phyloP scores from a whole-genome alignment of 2,329 filamentous ascomycete genomes.

The Nigrospora oryzae region DNA sequence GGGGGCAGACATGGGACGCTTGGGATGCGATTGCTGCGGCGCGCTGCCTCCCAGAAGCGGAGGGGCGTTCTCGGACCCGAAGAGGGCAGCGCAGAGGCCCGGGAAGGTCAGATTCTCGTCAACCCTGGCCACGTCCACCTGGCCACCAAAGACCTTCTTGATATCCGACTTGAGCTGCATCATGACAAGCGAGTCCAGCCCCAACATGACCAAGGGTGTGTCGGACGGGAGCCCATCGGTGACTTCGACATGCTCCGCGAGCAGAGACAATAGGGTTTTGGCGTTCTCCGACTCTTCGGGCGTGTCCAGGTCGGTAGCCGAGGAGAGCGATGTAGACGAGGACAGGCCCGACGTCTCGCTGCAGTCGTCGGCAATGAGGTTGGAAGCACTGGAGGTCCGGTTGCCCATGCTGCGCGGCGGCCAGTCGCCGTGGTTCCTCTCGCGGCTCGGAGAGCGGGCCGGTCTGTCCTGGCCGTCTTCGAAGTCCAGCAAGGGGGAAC shows the following conservation, averaged over 20 bases:
- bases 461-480: not conserved
- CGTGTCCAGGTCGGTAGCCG: not conserved
- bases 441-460: not conserved
- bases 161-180: conserved; percentile 2
- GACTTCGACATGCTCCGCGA: not conserved
- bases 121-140: not conserved
- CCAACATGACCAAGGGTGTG: not conserved
- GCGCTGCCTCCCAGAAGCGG: too few species aligned
- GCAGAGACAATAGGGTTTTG: not conserved
- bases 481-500: too few species aligned
- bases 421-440: too few species aligned
- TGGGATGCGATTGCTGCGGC: not conserved
- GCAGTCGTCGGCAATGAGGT: not conserved
- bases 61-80: not conserved
- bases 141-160: not conserved
- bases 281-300: not conserved
- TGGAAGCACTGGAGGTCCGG: not conserved
- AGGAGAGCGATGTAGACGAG: not conserved
- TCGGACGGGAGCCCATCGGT: not conserved
- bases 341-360: not conserved
- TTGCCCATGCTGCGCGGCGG: too few species aligned
- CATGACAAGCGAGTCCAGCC: not conserved
- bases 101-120: not conserved
- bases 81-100: not conserved
- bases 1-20: not conserved